Base-by-base conservation (phyloP, 164 flowering plant genomes). In the Sextonia rubra region DNA sequence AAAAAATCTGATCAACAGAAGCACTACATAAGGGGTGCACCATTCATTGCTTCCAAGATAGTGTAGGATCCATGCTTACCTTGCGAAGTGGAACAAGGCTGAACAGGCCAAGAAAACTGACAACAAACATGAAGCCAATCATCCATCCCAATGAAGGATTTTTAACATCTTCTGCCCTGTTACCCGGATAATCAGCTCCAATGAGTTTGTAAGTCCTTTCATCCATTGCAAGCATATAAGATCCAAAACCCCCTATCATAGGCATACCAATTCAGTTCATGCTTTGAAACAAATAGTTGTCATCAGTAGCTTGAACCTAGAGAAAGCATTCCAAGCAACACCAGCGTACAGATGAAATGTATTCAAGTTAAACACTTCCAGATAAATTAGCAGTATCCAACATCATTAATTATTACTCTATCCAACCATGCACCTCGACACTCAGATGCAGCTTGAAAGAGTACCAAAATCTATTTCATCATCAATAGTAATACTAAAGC, bases 31-130 rank as follows among this genome's bases (percentile, higher is more conserved):
- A 37, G 12, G 58, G 58, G n/a, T 52, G n/a, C 58, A 52, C 7
- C n/a, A 14, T 52, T 15, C n/a, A 52, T 52, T 52, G 17, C 58
- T 52, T 52, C 58, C 6, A 52, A 52, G 58, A 52, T 52, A 52
- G n/a, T 52, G n/a, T 52, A 52, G 58, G 37, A 27, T 6, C n/a
- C 20, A 27, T 27, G 18, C 37, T 65, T 86, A 95, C 99, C 99
- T 95, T 95, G 12, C 99, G 93, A 71, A 95, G 92, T 6, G 98
- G 97, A 72, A 88, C 96, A 67, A 95, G 94, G 77, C 99, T 89
- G 74, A 95, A 93, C 61, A 93, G 86, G 9, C 99, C 99, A 60
- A 95, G 90, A 80, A 95, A 95, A 74, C 98, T 91, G 78, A 95
- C 99, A 68, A 93, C 90, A 77, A 91, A 90, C 69, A 93, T 61